These are phyloP conservation scores for Hypoxylon lienhwacheense DNA, from an alignment of 495 filamentous ascomycete genomes.

Conservation along the genomic window DNA sequence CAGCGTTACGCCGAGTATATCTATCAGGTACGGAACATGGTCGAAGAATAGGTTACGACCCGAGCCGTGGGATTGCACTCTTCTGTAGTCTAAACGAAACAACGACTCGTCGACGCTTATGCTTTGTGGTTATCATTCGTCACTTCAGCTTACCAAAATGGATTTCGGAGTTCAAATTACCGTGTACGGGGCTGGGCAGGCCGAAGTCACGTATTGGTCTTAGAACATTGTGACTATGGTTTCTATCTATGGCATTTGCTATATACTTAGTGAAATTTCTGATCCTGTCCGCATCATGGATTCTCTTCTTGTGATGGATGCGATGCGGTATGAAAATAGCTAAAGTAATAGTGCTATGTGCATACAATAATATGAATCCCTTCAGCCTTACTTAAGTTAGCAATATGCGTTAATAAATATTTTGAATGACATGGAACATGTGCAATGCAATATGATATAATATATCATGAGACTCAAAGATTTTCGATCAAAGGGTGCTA, in stretches of 20 bases:
- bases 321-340: too few species aligned
- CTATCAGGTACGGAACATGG: neutral
- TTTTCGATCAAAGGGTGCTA: too few species aligned
- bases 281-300: too few species aligned
- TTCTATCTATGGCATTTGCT: neutral
- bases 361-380: too few species aligned
- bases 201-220: conserved; percentile 28
- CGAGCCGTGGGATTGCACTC: conserved; percentile 11
- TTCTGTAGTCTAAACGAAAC: conserved; percentile 8
- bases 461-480: too few species aligned
- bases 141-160: conserved; percentile 12
- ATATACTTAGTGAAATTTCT: too few species aligned
- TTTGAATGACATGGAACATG: too few species aligned
- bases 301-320: too few species aligned
- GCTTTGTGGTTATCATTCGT: conserved; percentile 18
- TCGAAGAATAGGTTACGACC: neutral
- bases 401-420: too few species aligned
- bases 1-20: conserved; percentile 6
- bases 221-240: conserved; percentile 7
- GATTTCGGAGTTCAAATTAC: conserved; percentile 24
- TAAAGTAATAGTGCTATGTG: too few species aligned
- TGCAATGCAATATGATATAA: too few species aligned
- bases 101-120: neutral
- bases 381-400: too few species aligned
- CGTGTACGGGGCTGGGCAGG: conserved; percentile 25